Evolutionary conservation across 345 rosid species (phyloP).

Genomic region (Salix suchowensis): DNA sequence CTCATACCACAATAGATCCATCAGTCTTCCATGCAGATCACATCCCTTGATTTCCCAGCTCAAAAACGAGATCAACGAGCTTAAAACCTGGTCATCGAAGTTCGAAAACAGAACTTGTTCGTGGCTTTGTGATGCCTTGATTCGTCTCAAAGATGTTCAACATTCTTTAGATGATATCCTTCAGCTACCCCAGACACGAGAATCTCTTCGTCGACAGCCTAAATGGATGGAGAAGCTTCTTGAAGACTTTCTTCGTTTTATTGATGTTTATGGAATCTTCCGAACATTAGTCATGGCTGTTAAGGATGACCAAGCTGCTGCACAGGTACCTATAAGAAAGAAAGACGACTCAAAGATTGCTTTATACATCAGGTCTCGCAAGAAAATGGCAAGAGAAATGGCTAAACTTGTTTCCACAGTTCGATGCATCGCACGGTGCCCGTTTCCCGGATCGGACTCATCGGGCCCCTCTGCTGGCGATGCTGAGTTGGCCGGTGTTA

Average conservation of each 20-base stretch:
- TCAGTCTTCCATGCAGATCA: conserved; percentile 56
- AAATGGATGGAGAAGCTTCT: conserved; percentile 47
- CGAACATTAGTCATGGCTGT: conserved; percentile 33
- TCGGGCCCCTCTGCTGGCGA: conserved; percentile 10
- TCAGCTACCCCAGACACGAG: conserved; percentile 54
- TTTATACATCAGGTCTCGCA: conserved; percentile 30
- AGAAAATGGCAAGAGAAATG: conserved; percentile 39
- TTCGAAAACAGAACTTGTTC: conserved; percentile 22
- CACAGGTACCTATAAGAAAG: conserved; percentile 46
- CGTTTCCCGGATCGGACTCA: conserved; percentile 10
- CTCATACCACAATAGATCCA: conserved; percentile 50
- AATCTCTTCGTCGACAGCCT: conserved; percentile 37
- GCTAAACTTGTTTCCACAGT: conserved; percentile 27
- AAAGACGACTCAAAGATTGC: conserved; percentile 38
- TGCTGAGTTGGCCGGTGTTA: conserved; percentile 25
- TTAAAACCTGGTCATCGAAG: conserved; percentile 26
- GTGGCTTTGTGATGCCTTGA: conserved; percentile 42
- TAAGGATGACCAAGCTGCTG: conserved; percentile 47
- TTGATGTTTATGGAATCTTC: conserved; percentile 56
- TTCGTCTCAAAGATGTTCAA: conserved; percentile 36
- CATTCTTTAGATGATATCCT: conserved; percentile 44
- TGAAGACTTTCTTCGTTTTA: conserved; percentile 44
- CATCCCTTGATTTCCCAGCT: conserved; percentile 55
- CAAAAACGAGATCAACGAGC: conserved; percentile 28
- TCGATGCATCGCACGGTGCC: conserved; percentile 13